Conservation (phyloP, 2,329 filamentous ascomycete genomes). For the Clathrospora elynae region DNA sequence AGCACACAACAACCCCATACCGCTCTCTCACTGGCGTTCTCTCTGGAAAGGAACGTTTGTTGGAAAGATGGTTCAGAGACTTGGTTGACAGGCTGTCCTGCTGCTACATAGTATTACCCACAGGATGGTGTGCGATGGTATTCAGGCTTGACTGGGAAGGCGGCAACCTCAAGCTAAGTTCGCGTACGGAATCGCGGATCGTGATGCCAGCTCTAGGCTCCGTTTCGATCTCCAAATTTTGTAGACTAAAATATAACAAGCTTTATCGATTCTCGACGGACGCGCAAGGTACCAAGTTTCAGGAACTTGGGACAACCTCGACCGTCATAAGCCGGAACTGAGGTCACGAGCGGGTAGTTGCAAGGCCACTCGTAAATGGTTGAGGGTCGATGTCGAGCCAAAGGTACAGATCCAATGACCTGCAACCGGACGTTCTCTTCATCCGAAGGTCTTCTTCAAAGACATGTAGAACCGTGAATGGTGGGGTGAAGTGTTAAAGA, state of each 20-base stretch:
- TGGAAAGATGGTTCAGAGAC: no score
- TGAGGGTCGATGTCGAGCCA: slow-evolving; percentile 6
- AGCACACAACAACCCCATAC: no score
- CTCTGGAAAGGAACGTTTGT: no score
- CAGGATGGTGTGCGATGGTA: no score
- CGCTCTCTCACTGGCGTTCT: no score
- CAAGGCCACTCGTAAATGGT: no score
- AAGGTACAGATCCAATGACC: slow-evolving; percentile 7
- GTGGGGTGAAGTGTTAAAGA: slow-evolving; percentile 1
- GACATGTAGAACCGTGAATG: no score
- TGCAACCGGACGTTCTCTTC: not conserved
- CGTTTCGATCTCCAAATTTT: slow-evolving; percentile 27
- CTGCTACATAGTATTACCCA: no score
- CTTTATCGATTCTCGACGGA: slow-evolving; percentile 36
- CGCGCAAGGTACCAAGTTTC: slow-evolving; percentile 17
- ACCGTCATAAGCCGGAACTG: slow-evolving; percentile 11
- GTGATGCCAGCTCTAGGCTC: slow-evolving; percentile 15
- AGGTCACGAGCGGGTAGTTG: slow-evolving; percentile 9
- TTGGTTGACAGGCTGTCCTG: no score
- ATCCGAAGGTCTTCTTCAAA: no score
- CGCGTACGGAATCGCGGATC: slow-evolving; percentile 10
- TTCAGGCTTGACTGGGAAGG: slow-evolving; percentile 6
- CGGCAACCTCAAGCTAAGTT: slow-evolving; percentile 9
- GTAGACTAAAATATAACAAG: slow-evolving; percentile 33
- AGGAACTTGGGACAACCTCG: slow-evolving; percentile 23